phyloP scores from a whole-genome alignment of 345 rosid species.

The Aquilaria sinensis region DNA sequence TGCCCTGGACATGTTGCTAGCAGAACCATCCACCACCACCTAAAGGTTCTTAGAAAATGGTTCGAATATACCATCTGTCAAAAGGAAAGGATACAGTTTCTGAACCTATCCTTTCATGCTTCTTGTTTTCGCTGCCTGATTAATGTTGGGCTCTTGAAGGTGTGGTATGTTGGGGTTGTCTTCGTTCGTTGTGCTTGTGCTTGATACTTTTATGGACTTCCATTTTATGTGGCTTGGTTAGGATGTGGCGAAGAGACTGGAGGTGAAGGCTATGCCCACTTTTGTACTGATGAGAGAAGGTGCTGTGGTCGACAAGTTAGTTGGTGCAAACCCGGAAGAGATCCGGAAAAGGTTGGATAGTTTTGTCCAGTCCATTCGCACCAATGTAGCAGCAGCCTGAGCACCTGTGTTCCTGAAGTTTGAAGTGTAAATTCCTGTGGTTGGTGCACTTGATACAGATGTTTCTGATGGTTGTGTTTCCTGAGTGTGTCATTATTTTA shows the following conservation, averaged over 20 bases:
- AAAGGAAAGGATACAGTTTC: too few species aligned
- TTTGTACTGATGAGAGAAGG: conserved; percentile 70
- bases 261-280: conserved; percentile 94
- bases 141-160: too few species aligned
- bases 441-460: neutral
- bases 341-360: conserved; percentile 67
- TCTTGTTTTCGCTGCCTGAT: too few species aligned
- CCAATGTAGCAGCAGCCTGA: conserved; percentile 18
- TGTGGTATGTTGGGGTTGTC: neutral
- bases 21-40: too few species aligned
- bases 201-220: neutral
- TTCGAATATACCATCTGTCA: too few species aligned
- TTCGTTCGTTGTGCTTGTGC: neutral
- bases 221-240: conserved; percentile 22
- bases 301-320: conserved; percentile 53
- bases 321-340: conserved; percentile 92
- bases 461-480: too few species aligned
- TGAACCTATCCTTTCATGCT: too few species aligned
- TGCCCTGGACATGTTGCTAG: too few species aligned
- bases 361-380: conserved; percentile 52
- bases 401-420: neutral
- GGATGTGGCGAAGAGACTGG: conserved; percentile 71
- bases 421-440: conserved; percentile 12
- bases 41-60: too few species aligned
- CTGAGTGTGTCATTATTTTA: neutral